Evolutionary conservation across 2,329 filamentous ascomycete genomes (phyloP).

Genomic region (Alternaria gansuensis): DNA sequence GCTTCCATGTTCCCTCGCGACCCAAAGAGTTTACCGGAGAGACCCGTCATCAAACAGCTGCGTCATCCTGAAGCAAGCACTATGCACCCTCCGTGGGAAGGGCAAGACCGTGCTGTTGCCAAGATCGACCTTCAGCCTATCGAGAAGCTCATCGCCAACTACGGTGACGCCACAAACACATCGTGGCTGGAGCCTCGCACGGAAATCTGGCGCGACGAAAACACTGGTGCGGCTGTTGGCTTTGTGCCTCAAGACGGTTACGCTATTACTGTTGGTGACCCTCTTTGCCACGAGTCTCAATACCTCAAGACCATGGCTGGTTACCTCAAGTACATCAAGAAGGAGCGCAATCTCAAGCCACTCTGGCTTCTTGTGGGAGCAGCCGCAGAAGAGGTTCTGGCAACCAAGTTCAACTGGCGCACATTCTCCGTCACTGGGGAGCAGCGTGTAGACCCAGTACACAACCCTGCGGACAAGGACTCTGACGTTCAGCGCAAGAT

Average conservation of each 20-base stretch:
- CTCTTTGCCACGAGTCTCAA: constrained; percentile 81
- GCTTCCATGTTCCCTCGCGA: constrained; percentile 88
- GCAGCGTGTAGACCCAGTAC: constrained; percentile 79
- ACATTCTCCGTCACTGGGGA: constrained; percentile 89
- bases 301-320: constrained; percentile 75
- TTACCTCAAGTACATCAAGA: constrained; percentile 78
- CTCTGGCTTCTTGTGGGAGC: constrained; percentile 88
- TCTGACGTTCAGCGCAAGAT: constrained; percentile 76
- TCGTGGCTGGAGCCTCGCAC: constrained; percentile 93
- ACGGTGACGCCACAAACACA: constrained; percentile 92
- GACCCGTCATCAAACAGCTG: constrained; percentile 69
- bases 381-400: constrained; percentile 81
- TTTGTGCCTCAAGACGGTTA: constrained; percentile 81
- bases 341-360: constrained; percentile 76
- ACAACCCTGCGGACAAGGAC: constrained; percentile 73
- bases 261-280: constrained; percentile 86
- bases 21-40: constrained; percentile 82
- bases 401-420: constrained; percentile 82
- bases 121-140: constrained; percentile 72
- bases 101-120: constrained; percentile 59
- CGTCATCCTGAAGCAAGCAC: constrained; percentile 90
- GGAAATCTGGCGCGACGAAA: constrained; percentile 82
- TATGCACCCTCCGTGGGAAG: constrained; percentile 70
- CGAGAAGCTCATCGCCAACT: constrained; percentile 91
- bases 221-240: constrained; percentile 83